These are phyloP conservation scores for Ustilago shanxiensis DNA, from an alignment of 1,284 basidiomycete species.

Conservation along the genomic window DNA sequence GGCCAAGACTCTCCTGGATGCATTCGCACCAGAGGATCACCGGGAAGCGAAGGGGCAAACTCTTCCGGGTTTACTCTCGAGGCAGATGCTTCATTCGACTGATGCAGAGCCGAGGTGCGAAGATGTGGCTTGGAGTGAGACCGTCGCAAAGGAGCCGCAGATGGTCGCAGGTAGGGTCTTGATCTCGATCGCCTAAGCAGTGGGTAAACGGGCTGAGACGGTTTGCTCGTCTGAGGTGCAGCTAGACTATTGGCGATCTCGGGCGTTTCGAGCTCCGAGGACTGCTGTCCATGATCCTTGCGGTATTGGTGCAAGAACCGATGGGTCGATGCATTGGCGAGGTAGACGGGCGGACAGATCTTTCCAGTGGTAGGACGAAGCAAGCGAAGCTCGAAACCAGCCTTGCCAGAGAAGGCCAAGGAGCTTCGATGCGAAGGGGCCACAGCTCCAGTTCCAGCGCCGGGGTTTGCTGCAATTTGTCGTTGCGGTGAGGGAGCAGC, in stretches of 20 bases:
- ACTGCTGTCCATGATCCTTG: constrained; percentile 1
- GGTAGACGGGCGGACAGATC: constrained; percentile 37
- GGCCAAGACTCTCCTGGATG: constrained; percentile 48
- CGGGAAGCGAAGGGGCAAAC: constrained; percentile 52
- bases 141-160: constrained; percentile 30
- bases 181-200: constrained; percentile 42
- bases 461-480: neutral
- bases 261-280: neutral
- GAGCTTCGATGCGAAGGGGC: constrained; percentile 19
- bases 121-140: constrained; percentile 50
- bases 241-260: neutral
- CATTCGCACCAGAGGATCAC: constrained; percentile 32
- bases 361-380: constrained; percentile 40
- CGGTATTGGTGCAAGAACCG: constrained; percentile 38
- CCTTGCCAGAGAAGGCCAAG: constrained; percentile 49
- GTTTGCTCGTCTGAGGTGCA: neutral
- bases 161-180: constrained; percentile 41
- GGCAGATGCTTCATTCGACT: constrained; percentile 2
- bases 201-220: constrained; percentile 21
- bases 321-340: constrained; percentile 55
- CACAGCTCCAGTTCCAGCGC: neutral
- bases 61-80: constrained; percentile 17
- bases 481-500: constrained; percentile 8
- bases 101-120: constrained; percentile 17
- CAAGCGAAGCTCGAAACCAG: constrained; percentile 54